Base-by-base conservation (phyloP, 1,284 basidiomycete genomes). In the Irpex sp. region DNA sequence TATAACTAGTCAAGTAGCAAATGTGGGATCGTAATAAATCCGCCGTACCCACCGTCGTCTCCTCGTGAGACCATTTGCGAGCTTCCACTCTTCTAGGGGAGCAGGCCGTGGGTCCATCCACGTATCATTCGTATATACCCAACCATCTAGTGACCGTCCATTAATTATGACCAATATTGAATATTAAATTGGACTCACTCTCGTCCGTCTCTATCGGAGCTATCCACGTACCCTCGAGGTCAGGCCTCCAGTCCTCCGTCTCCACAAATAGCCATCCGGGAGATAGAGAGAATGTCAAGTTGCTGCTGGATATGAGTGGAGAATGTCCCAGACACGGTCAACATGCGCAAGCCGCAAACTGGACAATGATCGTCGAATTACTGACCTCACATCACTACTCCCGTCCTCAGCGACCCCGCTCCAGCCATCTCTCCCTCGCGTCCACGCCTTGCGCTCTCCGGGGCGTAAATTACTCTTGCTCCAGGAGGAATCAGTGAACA, bases 111-210 rank as follows among this genome's bases (percentile, higher is more conserved):
- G 78, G 57, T 85, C 78, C 8, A 82, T 77, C 90, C 90, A 92
- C 0, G 80, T 76, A 65, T 92, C 89, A 63, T 89, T 89, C 3
- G 88, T 88, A 68, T 92, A 92, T 13, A 90, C 83, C 89, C 90
- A 92, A 4, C 89, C 90, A 69, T 83, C 90, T 87, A 63, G 64
- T 51, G 59, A 7, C 9, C 47, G 26, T 60, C 26, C 19, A 60
- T 11, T 56, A 49, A 13, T 21, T 60, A 46, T 15, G 21, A 13
- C 49, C 31, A 17, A 50, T 50, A n/a, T 37, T 43, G 35, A 4
- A 64, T 19, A 57, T 46, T 15, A 43, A 46, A 31, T 31, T 55
- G 43, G 37, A 71, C 78, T 60, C 56, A 85, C 81, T 73, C 53
- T 78, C 75, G 73, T 87, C 84, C 5, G 79, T 77, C 9, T 79